phyloP scores from a whole-genome alignment of 352 stramenopile genomes.

The Saprolegnia parasitica region DNA sequence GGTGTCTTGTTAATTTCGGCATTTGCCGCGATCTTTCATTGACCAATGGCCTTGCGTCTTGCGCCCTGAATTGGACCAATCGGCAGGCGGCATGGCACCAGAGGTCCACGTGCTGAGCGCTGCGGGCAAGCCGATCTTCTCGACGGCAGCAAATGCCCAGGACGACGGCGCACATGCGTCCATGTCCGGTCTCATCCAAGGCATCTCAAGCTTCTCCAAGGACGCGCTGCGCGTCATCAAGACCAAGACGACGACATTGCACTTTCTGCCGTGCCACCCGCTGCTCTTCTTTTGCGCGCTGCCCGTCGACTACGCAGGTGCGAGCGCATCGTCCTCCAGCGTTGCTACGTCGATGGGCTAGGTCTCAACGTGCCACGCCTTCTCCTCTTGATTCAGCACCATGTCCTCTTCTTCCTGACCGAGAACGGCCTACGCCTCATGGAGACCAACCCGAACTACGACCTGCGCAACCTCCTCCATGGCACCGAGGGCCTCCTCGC shows the following conservation, averaged over 20 bases:
- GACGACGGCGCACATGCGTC: conserved; percentile 7
- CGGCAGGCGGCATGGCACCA: background rate
- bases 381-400: conserved; percentile 8
- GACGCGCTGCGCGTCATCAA: conserved; percentile 14
- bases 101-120: conserved; percentile 19
- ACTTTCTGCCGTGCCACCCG: conserved; percentile 5
- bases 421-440: conserved; percentile 16
- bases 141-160: background rate
- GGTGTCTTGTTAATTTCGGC: no score
- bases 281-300: conserved; percentile 21
- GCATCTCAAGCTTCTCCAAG: conserved; percentile 13
- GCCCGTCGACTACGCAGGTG: background rate
- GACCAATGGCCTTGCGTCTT: no score
- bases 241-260: conserved; percentile 2
- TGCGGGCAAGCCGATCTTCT: conserved; percentile 21
- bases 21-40: no score
- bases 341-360: background rate
- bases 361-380: conserved; percentile 1
- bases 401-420: conserved; percentile 20
- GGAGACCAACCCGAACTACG: conserved; percentile 36
- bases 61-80: no score
- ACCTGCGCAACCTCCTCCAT: conserved; percentile 61
- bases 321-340: background rate
- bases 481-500: conserved; percentile 52
- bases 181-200: conserved; percentile 11